Conservation (phyloP, 352 stramenopile species). For the Globisporangium camurandrum region DNA sequence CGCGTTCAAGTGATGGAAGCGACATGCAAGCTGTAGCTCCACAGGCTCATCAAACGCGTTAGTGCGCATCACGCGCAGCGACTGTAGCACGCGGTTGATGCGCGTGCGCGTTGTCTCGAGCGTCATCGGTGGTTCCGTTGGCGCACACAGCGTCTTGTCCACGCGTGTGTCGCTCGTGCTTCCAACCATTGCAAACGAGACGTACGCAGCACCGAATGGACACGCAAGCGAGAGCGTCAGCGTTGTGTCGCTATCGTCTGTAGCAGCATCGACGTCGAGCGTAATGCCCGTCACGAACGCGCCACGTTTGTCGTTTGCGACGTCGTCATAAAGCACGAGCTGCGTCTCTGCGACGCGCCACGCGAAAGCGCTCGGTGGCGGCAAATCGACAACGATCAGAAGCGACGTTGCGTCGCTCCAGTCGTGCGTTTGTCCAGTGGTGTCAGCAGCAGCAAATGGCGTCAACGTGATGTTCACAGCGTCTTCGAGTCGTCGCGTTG, state of each 20-base stretch:
- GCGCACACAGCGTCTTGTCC: slow-evolving; percentile 1
- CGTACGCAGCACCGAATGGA: not conserved
- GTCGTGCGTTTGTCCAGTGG: not conserved
- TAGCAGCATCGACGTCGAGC: not conserved
- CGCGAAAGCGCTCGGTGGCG: not conserved
- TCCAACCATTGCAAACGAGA: slow-evolving; percentile 1
- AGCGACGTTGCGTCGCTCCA: slow-evolving; percentile 4
- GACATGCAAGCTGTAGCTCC: slow-evolving; percentile 6
- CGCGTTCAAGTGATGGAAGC: no score
- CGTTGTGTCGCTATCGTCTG: not conserved
- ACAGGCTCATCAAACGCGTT: slow-evolving; percentile 3
- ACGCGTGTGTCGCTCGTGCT: not conserved
- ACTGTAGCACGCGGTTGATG: slow-evolving; percentile 10
- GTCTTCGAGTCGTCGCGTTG: not conserved
- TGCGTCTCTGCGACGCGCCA: slow-evolving; percentile 8
- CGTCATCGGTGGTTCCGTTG: not conserved
- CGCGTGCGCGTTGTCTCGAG: slow-evolving; percentile 2
- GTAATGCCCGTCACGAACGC: slow-evolving; percentile 3
- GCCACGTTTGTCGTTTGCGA: not conserved
- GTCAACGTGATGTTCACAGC: slow-evolving; percentile 2
- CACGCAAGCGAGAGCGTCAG: slow-evolving; percentile 9
- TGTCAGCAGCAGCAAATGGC: not conserved
- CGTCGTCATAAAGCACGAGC: slow-evolving; percentile 3
- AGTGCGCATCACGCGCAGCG: not conserved
- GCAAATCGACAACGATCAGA: slow-evolving; percentile 1